phyloP scores from a whole-genome alignment of 2,329 filamentous ascomycete genomes.

The Colletotrichum magnum region DNA sequence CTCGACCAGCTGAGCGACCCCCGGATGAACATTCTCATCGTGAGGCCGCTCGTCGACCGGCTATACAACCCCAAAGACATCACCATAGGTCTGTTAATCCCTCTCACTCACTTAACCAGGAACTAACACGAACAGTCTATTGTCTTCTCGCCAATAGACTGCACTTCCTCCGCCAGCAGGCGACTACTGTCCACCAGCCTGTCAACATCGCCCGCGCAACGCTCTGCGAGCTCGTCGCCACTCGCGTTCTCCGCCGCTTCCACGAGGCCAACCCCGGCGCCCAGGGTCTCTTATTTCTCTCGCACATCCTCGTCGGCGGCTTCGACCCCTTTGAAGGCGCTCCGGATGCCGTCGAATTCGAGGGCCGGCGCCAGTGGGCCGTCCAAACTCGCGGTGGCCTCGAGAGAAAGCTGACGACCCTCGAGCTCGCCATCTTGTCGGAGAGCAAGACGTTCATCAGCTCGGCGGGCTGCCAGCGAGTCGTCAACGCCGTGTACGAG shows the following conservation, averaged over 20 bases:
- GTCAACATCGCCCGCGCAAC: conserved; percentile 78
- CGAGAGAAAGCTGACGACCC: conserved; percentile 73
- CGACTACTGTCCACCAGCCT: conserved; percentile 76
- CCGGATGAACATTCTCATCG: conserved; percentile 76
- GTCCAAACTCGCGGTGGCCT: conserved; percentile 55
- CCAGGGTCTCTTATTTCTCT: conserved; percentile 73
- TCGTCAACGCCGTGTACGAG: conserved; percentile 79
- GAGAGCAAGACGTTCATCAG: conserved; percentile 78
- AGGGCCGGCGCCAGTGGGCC: conserved; percentile 52
- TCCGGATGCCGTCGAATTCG: conserved; percentile 66
- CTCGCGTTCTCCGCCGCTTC: conserved; percentile 75
- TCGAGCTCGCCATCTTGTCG: conserved; percentile 80
- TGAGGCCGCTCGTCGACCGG: conserved; percentile 77
- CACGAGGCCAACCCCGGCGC: conserved; percentile 77
- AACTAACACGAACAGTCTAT: conserved; percentile 65
- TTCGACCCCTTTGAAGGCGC: conserved; percentile 82
- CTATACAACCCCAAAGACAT: conserved; percentile 76
- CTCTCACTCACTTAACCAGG: neutral
- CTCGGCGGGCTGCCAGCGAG: conserved; percentile 76
- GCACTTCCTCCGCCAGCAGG: conserved; percentile 78
- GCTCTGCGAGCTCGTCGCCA: conserved; percentile 78
- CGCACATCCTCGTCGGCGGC: conserved; percentile 78
- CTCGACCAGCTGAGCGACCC: conserved; percentile 76
- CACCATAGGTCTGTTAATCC: conserved; percentile 65
- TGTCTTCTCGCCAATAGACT: conserved; percentile 79